Conservation (phyloP, 176 grass and related monocot genomes). For the Neostapfia colusana region DNA sequence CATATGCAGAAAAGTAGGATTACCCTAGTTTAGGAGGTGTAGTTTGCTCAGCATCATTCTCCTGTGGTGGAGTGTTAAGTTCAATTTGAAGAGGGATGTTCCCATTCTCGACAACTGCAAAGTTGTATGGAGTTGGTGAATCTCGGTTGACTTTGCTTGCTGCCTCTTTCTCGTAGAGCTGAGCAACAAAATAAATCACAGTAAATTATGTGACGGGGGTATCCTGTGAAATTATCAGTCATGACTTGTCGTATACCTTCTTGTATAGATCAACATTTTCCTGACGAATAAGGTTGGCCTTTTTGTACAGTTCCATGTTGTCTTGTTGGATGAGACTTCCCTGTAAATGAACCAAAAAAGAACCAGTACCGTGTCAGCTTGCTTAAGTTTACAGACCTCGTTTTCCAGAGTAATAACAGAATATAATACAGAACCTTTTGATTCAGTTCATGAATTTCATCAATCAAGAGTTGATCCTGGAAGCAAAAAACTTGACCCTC, state of each 20-base stretch:
- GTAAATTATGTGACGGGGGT: neutral
- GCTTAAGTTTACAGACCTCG: neutral
- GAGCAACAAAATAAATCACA: slow-evolving; percentile 1
- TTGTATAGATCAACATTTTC: slow-evolving; percentile 74
- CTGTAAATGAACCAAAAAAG: slow-evolving; percentile 60
- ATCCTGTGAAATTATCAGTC: slow-evolving; percentile 10
- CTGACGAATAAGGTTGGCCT: slow-evolving; percentile 57
- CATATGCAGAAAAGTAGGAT: slow-evolving; percentile 18
- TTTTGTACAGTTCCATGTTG: slow-evolving; percentile 71
- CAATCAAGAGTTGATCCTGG: slow-evolving; percentile 72
- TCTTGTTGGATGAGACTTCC: slow-evolving; percentile 70
- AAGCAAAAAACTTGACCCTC: slow-evolving; percentile 21
- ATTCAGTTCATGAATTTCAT: slow-evolving; percentile 80
- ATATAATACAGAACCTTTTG: slow-evolving; percentile 47
- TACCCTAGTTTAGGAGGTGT: slow-evolving; percentile 74
- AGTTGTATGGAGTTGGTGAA: slow-evolving; percentile 58
- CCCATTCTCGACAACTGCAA: slow-evolving; percentile 43
- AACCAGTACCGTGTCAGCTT: slow-evolving; percentile 31
- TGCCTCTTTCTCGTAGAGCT: slow-evolving; percentile 56
- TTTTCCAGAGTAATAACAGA: neutral
- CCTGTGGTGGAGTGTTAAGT: slow-evolving; percentile 54
- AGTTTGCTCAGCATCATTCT: slow-evolving; percentile 32
- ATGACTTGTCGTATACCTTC: slow-evolving; percentile 51
- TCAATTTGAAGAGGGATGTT: slow-evolving; percentile 54
- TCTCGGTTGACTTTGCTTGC: slow-evolving; percentile 40